phyloP scores from a whole-genome alignment of 2,329 filamentous ascomycete genomes.

The Stemphylium beticola region DNA sequence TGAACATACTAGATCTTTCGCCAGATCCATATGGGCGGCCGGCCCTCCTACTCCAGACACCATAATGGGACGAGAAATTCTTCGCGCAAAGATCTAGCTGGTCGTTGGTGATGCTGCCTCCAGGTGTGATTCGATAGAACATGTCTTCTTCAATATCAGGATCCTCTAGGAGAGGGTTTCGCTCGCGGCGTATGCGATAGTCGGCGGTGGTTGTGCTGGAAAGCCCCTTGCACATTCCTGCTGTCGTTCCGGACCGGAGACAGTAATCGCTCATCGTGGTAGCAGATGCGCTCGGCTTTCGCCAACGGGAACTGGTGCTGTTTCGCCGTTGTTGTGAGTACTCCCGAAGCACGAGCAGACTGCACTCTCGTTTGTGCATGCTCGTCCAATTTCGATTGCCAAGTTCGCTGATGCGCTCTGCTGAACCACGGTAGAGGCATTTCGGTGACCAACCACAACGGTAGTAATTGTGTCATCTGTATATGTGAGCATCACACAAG shows the following conservation, averaged over 20 bases:
- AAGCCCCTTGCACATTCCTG: not conserved
- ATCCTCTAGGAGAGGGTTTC: constrained; percentile 8
- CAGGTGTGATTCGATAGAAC: constrained; percentile 6
- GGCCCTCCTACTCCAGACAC: not conserved
- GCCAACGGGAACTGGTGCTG: not conserved
- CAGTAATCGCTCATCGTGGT: not conserved
- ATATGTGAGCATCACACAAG: not conserved
- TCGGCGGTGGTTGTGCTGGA: not conserved
- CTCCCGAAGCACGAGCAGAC: not conserved
- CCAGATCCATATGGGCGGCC: not conserved
- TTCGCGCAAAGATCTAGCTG: constrained; percentile 3
- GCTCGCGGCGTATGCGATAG: constrained; percentile 5
- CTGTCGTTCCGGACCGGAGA: not conserved
- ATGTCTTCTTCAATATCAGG: constrained; percentile 11
- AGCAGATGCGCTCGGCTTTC: not conserved
- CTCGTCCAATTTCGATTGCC: not conserved
- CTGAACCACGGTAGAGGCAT: constrained; percentile 4
- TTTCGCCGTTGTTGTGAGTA: not conserved
- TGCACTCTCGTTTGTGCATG: too few relatives aligned
- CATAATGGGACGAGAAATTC: constrained; percentile 3
- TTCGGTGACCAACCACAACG: not conserved
- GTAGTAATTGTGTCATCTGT: not conserved
- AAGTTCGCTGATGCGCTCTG: not conserved
- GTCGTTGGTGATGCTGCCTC: not conserved
- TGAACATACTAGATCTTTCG: not conserved